Conservation (phyloP, 1,284 basidiomycete genomes). For the Ustanciosporium gigantosporum region DNA sequence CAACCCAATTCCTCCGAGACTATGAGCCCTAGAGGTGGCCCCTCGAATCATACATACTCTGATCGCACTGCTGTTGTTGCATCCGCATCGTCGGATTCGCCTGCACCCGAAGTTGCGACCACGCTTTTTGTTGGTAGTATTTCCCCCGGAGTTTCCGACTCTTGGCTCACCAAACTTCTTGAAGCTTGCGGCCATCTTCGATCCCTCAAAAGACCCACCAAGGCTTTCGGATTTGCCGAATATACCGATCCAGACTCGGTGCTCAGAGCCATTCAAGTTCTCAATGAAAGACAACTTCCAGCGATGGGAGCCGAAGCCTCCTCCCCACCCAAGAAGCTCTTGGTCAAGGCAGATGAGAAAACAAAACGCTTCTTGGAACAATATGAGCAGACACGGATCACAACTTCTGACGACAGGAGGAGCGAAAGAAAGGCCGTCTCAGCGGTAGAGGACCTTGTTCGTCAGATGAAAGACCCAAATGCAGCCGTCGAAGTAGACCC, state of each 20-base stretch:
- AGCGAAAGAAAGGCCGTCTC: slow-evolving; percentile 65
- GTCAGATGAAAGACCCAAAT: slow-evolving; percentile 63
- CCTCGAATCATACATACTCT: neutral
- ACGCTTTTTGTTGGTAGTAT: slow-evolving; percentile 89
- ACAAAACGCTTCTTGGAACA: slow-evolving; percentile 82
- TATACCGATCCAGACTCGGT: slow-evolving; percentile 87
- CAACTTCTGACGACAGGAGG: slow-evolving; percentile 68
- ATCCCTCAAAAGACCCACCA: slow-evolving; percentile 86
- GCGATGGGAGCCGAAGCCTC: slow-evolving; percentile 42
- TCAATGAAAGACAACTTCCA: slow-evolving; percentile 78
- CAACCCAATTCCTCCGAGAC: neutral
- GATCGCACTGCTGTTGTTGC: neutral
- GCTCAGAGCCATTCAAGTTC: slow-evolving; percentile 74
- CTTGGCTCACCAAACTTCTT: slow-evolving; percentile 74
- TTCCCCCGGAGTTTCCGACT: slow-evolving; percentile 84
- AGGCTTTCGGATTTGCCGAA: slow-evolving; percentile 92
- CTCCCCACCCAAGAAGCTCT: slow-evolving; percentile 69
- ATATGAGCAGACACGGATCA: slow-evolving; percentile 76
- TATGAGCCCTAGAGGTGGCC: neutral
- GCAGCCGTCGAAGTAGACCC: slow-evolving; percentile 65
- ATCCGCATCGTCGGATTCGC: no score
- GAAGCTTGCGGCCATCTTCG: slow-evolving; percentile 83
- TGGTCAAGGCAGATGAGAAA: slow-evolving; percentile 84
- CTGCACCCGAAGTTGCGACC: slow-evolving; percentile 63
- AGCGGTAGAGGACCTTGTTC: slow-evolving; percentile 61